A percentile compares a stretch with the other conserved stretches of the same genome.
These are phyloP conservation scores for Aspergillus ruber DNA, from an alignment of 2,329 filamentous ascomycete species.

Conservation along the genomic window DNA sequence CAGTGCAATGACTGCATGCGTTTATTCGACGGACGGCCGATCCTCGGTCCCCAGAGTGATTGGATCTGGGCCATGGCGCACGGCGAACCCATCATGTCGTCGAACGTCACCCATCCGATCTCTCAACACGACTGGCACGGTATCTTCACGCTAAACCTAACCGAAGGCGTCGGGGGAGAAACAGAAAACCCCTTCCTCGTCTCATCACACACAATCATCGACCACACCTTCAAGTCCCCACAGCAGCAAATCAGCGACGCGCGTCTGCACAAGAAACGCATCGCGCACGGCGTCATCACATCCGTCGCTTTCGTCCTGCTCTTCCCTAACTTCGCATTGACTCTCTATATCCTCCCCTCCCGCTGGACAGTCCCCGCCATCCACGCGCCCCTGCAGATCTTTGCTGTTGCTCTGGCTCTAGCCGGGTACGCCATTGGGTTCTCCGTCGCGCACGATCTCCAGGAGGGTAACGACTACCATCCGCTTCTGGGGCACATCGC, in stretches of 20 bases:
- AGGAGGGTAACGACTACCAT: conserved; percentile 37
- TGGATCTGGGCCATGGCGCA: conserved; percentile 48
- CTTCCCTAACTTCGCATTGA: conserved; percentile 25
- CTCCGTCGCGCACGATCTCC: conserved; percentile 37
- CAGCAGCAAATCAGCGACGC: conserved; percentile 11
- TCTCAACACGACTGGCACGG: conserved; percentile 40
- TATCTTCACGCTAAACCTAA: conserved; percentile 43
- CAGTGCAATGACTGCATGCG: conserved; percentile 49
- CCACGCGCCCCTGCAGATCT: conserved; percentile 42
- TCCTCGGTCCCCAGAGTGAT: conserved; percentile 35
- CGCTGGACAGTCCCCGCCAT: conserved; percentile 40
- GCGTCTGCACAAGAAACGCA: conserved; percentile 13
- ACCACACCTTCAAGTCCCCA: conserved; percentile 5
- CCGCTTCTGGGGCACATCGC: conserved; percentile 47
- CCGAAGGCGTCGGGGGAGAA: conserved; percentile 45
- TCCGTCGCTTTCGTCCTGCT: conserved; percentile 38
- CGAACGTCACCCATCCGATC: conserved; percentile 40
- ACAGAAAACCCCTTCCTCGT: conserved; percentile 26
- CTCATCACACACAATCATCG: conserved; percentile 1
- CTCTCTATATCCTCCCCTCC: conserved; percentile 29
- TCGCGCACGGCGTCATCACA: conserved; percentile 29
- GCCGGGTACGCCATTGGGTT: conserved; percentile 46
- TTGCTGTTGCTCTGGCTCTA: conserved; percentile 43
- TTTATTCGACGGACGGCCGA: conserved; percentile 48
- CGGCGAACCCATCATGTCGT: conserved; percentile 44